Evolutionary conservation across 352 stramenopile genomes (phyloP).

Genomic region (Globisporangium mamillatum): DNA sequence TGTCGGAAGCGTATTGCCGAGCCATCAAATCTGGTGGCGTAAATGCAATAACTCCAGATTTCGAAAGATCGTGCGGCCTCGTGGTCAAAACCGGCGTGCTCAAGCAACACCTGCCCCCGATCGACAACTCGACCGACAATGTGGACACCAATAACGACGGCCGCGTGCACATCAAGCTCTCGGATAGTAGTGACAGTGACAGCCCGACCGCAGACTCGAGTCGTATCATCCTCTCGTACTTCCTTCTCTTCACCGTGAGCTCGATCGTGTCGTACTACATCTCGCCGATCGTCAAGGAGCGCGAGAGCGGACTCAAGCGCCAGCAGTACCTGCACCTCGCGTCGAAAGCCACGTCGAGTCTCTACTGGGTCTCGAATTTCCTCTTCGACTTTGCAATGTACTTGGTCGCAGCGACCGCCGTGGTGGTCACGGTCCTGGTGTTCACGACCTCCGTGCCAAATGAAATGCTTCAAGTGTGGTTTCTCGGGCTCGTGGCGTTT

Average conservation of each 20-base stretch:
- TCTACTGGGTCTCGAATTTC: slow-evolving; percentile 73
- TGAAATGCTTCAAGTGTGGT: slow-evolving; percentile 38
- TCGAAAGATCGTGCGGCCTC: slow-evolving; percentile 31
- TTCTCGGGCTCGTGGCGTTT: slow-evolving; percentile 34
- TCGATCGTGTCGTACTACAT: slow-evolving; percentile 69
- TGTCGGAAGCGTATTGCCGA: slow-evolving; percentile 63
- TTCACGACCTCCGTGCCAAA: slow-evolving; percentile 34
- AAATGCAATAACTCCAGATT: background rate
- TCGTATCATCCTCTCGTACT: slow-evolving; percentile 94
- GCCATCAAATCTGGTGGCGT: slow-evolving; percentile 9
- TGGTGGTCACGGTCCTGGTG: slow-evolving; percentile 35
- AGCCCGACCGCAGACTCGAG: slow-evolving; percentile 13
- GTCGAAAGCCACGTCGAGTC: slow-evolving; percentile 34
- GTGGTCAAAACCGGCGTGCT: slow-evolving; percentile 53
- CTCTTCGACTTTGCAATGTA: slow-evolving; percentile 62
- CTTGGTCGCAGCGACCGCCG: slow-evolving; percentile 24
- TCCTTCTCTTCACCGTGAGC: slow-evolving; percentile 58
- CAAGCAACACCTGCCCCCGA: slow-evolving; percentile 9
- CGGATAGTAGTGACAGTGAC: background rate
- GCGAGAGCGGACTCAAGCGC: slow-evolving; percentile 66
- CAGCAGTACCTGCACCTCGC: slow-evolving; percentile 72
- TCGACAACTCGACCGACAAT: background rate
- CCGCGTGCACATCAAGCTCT: background rate
- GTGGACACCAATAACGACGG: background rate
- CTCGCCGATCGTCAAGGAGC: slow-evolving; percentile 61